phyloP scores from a whole-genome alignment of 2,329 filamentous ascomycete genomes.

The Sphaceloma murrayae region DNA sequence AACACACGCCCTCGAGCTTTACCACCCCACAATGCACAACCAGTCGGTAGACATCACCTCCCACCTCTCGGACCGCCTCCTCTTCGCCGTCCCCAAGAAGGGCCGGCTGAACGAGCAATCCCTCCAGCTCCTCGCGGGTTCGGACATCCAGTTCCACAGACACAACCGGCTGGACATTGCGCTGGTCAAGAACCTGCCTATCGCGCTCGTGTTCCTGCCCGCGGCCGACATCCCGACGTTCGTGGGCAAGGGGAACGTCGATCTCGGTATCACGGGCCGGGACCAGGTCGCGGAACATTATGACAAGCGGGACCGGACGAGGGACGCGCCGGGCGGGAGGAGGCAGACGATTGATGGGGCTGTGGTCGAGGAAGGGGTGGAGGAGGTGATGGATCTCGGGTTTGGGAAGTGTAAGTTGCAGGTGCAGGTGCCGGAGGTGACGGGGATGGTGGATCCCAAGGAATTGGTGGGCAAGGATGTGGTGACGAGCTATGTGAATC shows the following conservation, averaged over 20 bases:
- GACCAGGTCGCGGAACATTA: slow-evolving; percentile 85
- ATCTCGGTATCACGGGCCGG: slow-evolving; percentile 86
- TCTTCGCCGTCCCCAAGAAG: slow-evolving; percentile 99
- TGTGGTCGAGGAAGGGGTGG: slow-evolving; percentile 43
- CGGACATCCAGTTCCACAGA: slow-evolving; percentile 92
- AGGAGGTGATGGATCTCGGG: slow-evolving; percentile 79
- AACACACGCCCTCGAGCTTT: background rate
- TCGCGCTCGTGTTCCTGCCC: slow-evolving; percentile 93
- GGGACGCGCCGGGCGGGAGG: slow-evolving; percentile 35
- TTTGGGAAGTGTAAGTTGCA: slow-evolving; percentile 90
- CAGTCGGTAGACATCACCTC: slow-evolving; percentile 11
- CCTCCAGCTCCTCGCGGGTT: slow-evolving; percentile 83
- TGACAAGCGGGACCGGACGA: slow-evolving; percentile 37
- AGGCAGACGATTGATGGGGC: slow-evolving; percentile 6
- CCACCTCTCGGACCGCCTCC: slow-evolving; percentile 76
- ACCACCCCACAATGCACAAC: slow-evolving; percentile 24
- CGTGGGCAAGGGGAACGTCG: slow-evolving; percentile 86
- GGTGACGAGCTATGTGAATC: slow-evolving; percentile 85
- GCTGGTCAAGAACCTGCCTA: slow-evolving; percentile 90
- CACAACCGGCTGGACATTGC: slow-evolving; percentile 95
- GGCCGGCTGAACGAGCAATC: slow-evolving; percentile 81
- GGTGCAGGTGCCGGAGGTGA: slow-evolving; percentile 91
- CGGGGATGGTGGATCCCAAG: slow-evolving; percentile 56
- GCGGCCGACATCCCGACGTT: slow-evolving; percentile 97
- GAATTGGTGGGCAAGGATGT: slow-evolving; percentile 87